Evolutionary conservation across 805 yeast genomes (phyloP).

Genomic region (Myxozyma melibiosi): DNA sequence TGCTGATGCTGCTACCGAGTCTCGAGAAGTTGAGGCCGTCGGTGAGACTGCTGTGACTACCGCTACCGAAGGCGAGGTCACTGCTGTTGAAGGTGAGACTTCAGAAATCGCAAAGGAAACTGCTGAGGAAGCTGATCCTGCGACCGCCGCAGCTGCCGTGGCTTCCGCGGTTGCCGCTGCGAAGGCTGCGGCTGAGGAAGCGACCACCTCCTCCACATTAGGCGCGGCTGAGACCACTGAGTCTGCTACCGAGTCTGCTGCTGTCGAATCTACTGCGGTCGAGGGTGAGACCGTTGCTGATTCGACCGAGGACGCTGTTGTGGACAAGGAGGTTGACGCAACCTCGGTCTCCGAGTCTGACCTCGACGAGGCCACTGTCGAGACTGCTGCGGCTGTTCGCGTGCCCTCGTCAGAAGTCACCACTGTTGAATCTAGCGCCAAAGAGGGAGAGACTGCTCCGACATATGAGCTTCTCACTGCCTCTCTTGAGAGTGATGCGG

Average conservation of each 20-base stretch:
- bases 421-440: background rate
- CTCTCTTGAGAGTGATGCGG: background rate
- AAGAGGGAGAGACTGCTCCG: background rate
- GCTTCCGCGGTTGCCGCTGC: no score
- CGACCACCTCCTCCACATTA: no score
- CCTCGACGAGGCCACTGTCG: background rate
- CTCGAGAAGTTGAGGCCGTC: background rate
- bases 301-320: background rate
- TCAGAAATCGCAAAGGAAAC: background rate
- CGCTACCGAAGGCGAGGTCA: background rate
- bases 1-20: background rate
- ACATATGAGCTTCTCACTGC: background rate
- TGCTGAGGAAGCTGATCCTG: background rate
- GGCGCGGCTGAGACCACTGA: background rate
- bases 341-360: background rate
- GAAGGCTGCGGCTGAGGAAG: no score
- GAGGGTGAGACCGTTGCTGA: background rate
- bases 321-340: no score
- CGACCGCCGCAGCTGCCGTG: no score
- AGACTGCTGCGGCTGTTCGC: constrained; percentile 6
- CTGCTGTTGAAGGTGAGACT: background rate
- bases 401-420: constrained; percentile 2
- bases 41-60: background rate
- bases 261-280: no score
- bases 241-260: background rate